Evolutionary conservation across 2,329 filamentous ascomycete genomes (phyloP), one percentile per base, ranked within the genome.

Genomic region (Paracorniculantispora psalliotae): DNA sequence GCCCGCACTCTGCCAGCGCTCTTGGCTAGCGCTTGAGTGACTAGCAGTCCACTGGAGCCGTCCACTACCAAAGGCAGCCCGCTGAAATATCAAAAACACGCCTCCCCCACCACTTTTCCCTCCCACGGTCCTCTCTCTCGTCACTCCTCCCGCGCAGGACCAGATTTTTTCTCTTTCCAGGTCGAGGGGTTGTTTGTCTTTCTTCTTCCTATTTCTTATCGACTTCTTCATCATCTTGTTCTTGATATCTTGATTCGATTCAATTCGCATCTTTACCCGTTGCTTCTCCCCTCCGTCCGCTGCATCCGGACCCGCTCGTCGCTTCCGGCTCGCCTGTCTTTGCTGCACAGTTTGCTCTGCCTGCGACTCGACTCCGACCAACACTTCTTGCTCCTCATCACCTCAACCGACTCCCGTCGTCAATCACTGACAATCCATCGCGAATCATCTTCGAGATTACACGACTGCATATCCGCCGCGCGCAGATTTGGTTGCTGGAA

Each of bases 401-500:
- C 52, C 43, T 56, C 44, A 9, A 21, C 43, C 30, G 37, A 21
- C 17, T 56, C 53, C 13, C 26, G 19, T 25, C 53, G 35, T n/a
- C 15, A 17, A 28, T 55, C n/a, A n/a, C n/a, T n/a, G n/a, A 10
- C 26, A 25, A 37, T 37, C 41, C 33, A 2, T 28, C 25, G 7
- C 13, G 23, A 26, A 19, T 56, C 53, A 6, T n/a, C 28, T 21
- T 19, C 30, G 23, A 21, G 23, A 17, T 33, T 12, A 33, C 30
- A 33, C 6, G 12, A 33, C 6, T 33, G 6, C 6, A 6, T 33
- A 6, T 12, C 12, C 30, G 23, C 53, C 21, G 39, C n/a, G n/a
- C n/a, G n/a, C 39, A n/a, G 17, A 56, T 56, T 56, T 59, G 51
- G 57, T 50, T 54, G 57, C 57, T 59, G 57, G 57, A 59, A 59